Evolutionary conservation across 2,329 filamentous ascomycete species (phyloP).

Genomic region (Nothopassalora personata): DNA sequence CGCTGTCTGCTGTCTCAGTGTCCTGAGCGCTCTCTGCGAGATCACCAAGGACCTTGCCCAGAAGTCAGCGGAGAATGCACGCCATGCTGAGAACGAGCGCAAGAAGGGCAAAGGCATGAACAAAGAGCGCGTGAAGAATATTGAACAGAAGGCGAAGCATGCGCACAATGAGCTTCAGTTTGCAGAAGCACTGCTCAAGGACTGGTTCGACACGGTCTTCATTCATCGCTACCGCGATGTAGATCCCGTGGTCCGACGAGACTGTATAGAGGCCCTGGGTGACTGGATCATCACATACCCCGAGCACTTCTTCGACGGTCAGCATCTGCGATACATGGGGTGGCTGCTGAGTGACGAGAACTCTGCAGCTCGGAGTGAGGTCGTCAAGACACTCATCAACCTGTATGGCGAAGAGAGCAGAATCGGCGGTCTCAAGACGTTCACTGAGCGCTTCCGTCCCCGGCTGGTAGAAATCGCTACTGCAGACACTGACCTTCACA

Average conservation of each 20-base stretch:
- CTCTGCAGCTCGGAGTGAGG: constrained; percentile 71
- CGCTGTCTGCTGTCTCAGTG: constrained; percentile 74
- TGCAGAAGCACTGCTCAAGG: constrained; percentile 67
- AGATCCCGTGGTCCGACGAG: constrained; percentile 79
- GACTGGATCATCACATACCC: constrained; percentile 83
- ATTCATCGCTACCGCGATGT: constrained; percentile 94
- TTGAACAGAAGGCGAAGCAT: constrained; percentile 67
- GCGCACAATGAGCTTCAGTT: constrained; percentile 64
- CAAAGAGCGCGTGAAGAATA: constrained; percentile 68
- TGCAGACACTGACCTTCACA: constrained; percentile 71
- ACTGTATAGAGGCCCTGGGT: constrained; percentile 81
- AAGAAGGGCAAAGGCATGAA: constrained; percentile 64
- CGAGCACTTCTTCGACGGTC: constrained; percentile 82
- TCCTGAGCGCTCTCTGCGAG: constrained; percentile 71
- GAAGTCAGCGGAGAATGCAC: constrained; percentile 67
- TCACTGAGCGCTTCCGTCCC: constrained; percentile 84
- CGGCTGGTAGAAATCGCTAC: constrained; percentile 90
- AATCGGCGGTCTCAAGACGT: constrained; percentile 71
- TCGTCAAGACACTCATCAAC: constrained; percentile 72
- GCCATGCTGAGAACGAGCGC: constrained; percentile 72
- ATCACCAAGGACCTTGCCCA: constrained; percentile 66
- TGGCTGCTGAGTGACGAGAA: constrained; percentile 88
- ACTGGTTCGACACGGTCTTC: constrained; percentile 88
- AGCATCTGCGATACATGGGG: constrained; percentile 86
- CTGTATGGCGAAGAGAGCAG: constrained; percentile 78